Evolutionary conservation across 2,329 filamentous ascomycete genomes (phyloP).

Genomic region (Trichoderma breve): DNA sequence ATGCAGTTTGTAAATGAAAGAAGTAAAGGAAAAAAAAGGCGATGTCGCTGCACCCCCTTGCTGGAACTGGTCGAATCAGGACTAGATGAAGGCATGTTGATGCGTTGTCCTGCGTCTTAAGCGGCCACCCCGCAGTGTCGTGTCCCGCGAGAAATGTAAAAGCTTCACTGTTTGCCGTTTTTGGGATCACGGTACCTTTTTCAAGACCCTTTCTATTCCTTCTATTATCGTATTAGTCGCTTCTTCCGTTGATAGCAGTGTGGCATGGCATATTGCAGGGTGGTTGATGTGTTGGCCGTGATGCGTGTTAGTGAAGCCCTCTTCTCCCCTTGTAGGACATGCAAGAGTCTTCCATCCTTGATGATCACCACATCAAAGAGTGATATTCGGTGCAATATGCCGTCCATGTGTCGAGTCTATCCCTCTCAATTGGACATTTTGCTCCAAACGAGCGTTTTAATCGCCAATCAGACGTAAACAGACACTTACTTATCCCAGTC

Average conservation of each 20-base stretch:
- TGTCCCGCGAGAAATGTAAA: background rate
- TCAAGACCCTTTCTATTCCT: background rate
- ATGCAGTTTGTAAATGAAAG: background rate
- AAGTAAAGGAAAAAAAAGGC: background rate
- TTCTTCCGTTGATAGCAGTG: background rate
- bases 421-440: background rate
- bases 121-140: slow-evolving; percentile 11
- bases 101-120: slow-evolving; percentile 24
- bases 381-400: background rate
- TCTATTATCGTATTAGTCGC: background rate
- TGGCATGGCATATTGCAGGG: background rate
- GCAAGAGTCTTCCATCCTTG: background rate
- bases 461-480: background rate
- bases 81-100: slow-evolving; percentile 8
- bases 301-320: background rate
- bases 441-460: background rate
- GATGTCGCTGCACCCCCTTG: background rate
- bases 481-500: background rate
- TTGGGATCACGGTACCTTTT: background rate
- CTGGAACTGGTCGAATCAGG: background rate
- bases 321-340: background rate
- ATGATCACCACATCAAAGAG: background rate
- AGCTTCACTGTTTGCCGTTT: background rate
- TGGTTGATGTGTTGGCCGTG: background rate
- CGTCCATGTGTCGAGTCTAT: background rate